These are phyloP conservation scores for Podila verticillata DNA, from an alignment of 192 early-diverging fungal species.

Conservation along the genomic window DNA sequence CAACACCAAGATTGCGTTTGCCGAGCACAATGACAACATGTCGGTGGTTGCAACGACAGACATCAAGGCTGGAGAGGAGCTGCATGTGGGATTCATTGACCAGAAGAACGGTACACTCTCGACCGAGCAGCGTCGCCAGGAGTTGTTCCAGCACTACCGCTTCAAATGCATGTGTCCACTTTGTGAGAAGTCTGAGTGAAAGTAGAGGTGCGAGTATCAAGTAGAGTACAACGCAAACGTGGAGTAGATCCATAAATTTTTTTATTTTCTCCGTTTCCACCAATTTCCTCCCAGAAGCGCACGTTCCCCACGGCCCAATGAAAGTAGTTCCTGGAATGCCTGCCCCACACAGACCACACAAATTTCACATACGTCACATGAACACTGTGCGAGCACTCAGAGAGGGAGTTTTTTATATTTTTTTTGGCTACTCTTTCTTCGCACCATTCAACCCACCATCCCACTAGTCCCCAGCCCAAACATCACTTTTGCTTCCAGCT, in stretches of 20 bases:
- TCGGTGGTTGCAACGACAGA: constrained; percentile 68
- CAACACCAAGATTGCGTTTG: constrained; percentile 64
- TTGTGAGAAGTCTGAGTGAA: constrained; percentile 53
- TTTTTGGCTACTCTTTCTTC: background rate
- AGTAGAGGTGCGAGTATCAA: background rate
- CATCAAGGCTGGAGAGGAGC: constrained; percentile 75
- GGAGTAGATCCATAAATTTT: background rate
- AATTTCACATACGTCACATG: constrained; percentile 3
- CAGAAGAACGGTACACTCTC: constrained; percentile 50
- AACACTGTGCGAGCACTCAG: background rate
- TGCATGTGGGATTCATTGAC: constrained; percentile 69
- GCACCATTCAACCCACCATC: background rate
- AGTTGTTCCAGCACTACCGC: constrained; percentile 68
- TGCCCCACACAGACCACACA: background rate
- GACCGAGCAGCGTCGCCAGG: constrained; percentile 61
- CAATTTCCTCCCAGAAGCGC: background rate
- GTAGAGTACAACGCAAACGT: no score
- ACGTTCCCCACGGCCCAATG: no score
- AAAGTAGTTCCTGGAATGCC: no score
- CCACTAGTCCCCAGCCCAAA: no score
- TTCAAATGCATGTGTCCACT: constrained; percentile 65
- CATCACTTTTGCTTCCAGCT: no score
- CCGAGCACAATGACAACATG: constrained; percentile 57
- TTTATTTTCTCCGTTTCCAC: background rate
- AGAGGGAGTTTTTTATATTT: background rate